Evolutionary conservation across 331 rosid species (phyloP), one percentile per base, ranked within the genome.

Genomic region (Cydonia oblonga): DNA sequence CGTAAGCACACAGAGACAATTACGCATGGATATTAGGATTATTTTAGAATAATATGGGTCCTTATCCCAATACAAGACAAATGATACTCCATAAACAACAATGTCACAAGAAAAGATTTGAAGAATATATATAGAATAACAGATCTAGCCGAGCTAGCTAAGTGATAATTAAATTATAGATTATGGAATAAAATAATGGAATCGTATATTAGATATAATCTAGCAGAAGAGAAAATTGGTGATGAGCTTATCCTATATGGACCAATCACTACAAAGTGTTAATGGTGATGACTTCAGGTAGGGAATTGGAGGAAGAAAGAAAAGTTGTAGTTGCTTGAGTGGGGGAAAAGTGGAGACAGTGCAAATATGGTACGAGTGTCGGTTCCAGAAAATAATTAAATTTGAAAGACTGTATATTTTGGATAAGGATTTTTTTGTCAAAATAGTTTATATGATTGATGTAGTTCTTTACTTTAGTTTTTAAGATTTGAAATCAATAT

Each of bases 271-370:
- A 51, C 29, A 30, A 7, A 38, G 59, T n/a, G 68, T 24, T 13
- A 69, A 76, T 57, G 38, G 64, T 24, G 70, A 72, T 81, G 88
- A 83, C 60, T 73, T 78, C 59, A 79, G 64, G 68, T 38, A 70
- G 81, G 81, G 80, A 58, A 71, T 51, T 81, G 66, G 71, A 28
- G 44, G 53, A 13, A 52, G 24, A 15, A 51, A 65, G 38, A 69
- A 46, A 81, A 71, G 68, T 67, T 61, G 7, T n/a, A 46, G 81
- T 78, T 81, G 78, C 68, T 42, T 64, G 61, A 74, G 83, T 76
- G 87, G 84, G 85, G 4, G 13, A 72, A 10, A 70, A 83, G 88
- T 85, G 85, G 80, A 77, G 92, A 85, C 86, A 79, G 29, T 70
- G 64, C 73, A 68, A 44, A 24, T 58, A 69, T 68, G 84, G 72